These are phyloP conservation scores for Schizosaccharomyces lindneri DNA, from an alignment of 805 yeast genomes.

Conservation along the genomic window DNA sequence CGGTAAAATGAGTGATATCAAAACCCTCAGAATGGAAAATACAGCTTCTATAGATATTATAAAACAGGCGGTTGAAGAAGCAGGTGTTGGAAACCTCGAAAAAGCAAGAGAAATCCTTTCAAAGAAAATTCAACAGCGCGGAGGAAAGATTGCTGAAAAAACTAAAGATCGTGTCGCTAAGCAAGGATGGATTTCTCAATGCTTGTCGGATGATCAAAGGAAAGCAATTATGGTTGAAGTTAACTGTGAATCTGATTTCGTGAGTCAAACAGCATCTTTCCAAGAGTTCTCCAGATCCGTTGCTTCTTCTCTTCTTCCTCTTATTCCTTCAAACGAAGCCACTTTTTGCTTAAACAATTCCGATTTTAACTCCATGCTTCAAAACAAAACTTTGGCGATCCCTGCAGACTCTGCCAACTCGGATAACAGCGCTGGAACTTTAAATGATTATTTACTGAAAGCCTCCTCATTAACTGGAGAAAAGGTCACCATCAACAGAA, in stretches of 20 bases:
- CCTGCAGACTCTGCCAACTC: too few relatives aligned
- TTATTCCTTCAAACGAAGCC: background rate
- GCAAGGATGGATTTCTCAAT: conserved; percentile 1
- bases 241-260: conserved; percentile 2
- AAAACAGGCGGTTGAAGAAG: background rate
- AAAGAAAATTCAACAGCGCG: background rate
- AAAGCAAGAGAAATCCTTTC: background rate
- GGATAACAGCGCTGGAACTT: too few relatives aligned
- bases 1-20: background rate
- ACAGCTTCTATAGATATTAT: background rate
- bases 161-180: background rate
- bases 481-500: background rate
- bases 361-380: background rate
- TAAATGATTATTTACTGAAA: too few relatives aligned
- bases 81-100: conserved; percentile 8
- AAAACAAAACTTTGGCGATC: background rate
- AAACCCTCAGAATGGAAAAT: background rate
- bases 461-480: background rate
- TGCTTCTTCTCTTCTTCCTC: background rate
- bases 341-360: background rate
- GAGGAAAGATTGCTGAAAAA: background rate
- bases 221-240: background rate
- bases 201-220: background rate
- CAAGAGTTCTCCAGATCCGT: background rate
- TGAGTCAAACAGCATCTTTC: background rate